Evolutionary conservation across 2,329 filamentous ascomycete genomes (phyloP).

Genomic region (Mariannaea elegans): DNA sequence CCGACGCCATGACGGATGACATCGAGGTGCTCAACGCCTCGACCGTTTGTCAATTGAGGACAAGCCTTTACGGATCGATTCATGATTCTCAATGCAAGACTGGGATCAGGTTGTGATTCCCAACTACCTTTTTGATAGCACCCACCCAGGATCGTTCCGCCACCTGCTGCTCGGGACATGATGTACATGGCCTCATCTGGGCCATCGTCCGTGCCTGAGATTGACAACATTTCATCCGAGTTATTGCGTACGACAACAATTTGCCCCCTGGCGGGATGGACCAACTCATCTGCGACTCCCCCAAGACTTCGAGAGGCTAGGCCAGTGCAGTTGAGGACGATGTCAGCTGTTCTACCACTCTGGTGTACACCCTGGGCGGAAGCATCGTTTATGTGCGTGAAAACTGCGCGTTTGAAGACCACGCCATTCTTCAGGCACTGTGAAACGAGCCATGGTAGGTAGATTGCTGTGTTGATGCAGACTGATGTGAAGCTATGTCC

Average conservation of each 20-base stretch:
- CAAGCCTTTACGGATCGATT: slow-evolving; percentile 71
- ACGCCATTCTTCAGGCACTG: slow-evolving; percentile 81
- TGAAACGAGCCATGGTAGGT: slow-evolving; percentile 83
- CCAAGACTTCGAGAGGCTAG: slow-evolving; percentile 77
- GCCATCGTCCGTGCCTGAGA: slow-evolving; percentile 78
- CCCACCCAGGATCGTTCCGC: slow-evolving; percentile 84
- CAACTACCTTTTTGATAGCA: slow-evolving; percentile 81
- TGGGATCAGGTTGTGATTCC: slow-evolving; percentile 80
- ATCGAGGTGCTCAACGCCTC: slow-evolving; percentile 76
- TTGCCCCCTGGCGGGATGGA: slow-evolving; percentile 83
- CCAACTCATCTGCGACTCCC: slow-evolving; percentile 77
- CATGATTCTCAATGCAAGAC: slow-evolving; percentile 83
- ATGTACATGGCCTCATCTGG: slow-evolving; percentile 77
- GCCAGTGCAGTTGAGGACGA: slow-evolving; percentile 87
- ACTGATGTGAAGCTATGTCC: slow-evolving; percentile 73
- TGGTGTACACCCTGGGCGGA: slow-evolving; percentile 48
- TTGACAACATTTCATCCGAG: slow-evolving; percentile 71
- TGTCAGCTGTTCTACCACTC: slow-evolving; percentile 64
- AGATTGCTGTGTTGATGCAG: slow-evolving; percentile 89
- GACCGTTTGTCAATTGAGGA: slow-evolving; percentile 68
- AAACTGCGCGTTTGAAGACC: slow-evolving; percentile 66
- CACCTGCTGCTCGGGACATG: slow-evolving; percentile 80
- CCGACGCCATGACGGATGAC: slow-evolving; percentile 85
- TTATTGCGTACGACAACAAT: slow-evolving; percentile 84
- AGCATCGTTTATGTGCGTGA: slow-evolving; percentile 78